A percentile compares a stretch with the other conserved stretches of the same genome.
These are phyloP conservation scores for Arxiozyma bovina DNA, from an alignment of 1,139 yeast genomes.

Conservation along the genomic window DNA sequence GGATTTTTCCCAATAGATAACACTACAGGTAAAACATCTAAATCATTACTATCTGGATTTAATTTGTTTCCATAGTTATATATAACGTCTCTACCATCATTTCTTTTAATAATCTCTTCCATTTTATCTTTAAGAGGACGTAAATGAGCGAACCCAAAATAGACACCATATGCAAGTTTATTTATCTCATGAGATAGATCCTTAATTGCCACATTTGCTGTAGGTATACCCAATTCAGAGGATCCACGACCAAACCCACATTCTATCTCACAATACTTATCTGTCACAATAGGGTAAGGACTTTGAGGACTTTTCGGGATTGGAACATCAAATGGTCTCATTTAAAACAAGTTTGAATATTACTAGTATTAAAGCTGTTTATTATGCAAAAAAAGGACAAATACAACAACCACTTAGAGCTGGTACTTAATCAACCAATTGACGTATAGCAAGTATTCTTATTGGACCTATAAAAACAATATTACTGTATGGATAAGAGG, in stretches of 20 bases:
- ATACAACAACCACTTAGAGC: background rate
- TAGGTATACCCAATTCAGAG: constrained; percentile 85
- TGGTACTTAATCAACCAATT: background rate
- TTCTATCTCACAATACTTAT: constrained; percentile 44
- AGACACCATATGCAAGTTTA: constrained; percentile 68
- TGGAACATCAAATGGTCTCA: constrained; percentile 17
- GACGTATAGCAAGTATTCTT: background rate
- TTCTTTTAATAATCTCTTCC: constrained; percentile 22
- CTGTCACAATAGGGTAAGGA: constrained; percentile 62
- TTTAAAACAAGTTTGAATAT: background rate
- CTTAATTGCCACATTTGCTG: constrained; percentile 77
- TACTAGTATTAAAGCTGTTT: background rate
- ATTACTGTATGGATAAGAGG: background rate
- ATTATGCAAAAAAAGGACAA: background rate
- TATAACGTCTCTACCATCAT: constrained; percentile 37
- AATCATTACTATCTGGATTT: constrained; percentile 32
- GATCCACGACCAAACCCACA: constrained; percentile 97
- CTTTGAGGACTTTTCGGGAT: constrained; percentile 42
- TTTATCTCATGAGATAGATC: constrained; percentile 37
- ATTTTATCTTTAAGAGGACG: constrained; percentile 12
- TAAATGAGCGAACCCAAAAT: constrained; percentile 69
- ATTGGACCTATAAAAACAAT: no score
- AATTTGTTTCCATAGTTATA: constrained; percentile 57
- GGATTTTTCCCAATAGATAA: constrained; percentile 97
- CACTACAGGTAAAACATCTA: constrained; percentile 65